Percentiles rank a stretch among this genome's conserved stretches.
Conservation (phyloP, 768 basidiomycete genomes). For the Suillus clintonianus region DNA sequence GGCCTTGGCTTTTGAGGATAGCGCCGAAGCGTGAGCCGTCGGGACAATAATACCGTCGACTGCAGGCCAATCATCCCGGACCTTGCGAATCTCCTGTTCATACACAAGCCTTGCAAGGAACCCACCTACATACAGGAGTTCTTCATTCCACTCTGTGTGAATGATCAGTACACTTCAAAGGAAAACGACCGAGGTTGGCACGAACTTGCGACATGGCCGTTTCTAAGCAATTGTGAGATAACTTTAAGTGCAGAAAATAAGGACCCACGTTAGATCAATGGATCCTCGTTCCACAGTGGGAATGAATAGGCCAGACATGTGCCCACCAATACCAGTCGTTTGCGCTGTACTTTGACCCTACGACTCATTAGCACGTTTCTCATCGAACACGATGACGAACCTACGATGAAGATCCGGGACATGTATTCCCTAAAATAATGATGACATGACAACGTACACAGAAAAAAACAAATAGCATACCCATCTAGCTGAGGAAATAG, state of each 20-base stretch:
- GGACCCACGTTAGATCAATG: conserved; percentile 77
- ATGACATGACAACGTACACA: conserved; percentile 3
- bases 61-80: conserved; percentile 41
- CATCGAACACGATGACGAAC: conserved; percentile 1
- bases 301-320: conserved; percentile 81
- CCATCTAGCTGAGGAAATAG: conserved; percentile 80
- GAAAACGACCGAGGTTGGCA: conserved; percentile 4
- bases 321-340: conserved; percentile 74
- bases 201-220: conserved; percentile 79
- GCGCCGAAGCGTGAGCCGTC: background rate
- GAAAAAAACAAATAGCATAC: conserved; percentile 35
- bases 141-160: conserved; percentile 80
- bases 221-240: conserved; percentile 43
- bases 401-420: conserved; percentile 78
- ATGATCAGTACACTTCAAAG: background rate
- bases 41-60: background rate
- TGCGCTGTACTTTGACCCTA: conserved; percentile 89
- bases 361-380: background rate
- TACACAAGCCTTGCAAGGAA: conserved; percentile 81
- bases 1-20: conserved; percentile 29
- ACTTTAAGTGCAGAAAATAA: background rate
- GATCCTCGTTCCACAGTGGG: conserved; percentile 95
- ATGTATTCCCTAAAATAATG: conserved; percentile 37
- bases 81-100: conserved; percentile 69
- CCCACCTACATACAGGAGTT: conserved; percentile 82